Evolutionary conservation across 169 alveolate species (phyloP), one percentile per base, ranked within the genome.

Genomic region (Plasmodium sp.): DNA sequence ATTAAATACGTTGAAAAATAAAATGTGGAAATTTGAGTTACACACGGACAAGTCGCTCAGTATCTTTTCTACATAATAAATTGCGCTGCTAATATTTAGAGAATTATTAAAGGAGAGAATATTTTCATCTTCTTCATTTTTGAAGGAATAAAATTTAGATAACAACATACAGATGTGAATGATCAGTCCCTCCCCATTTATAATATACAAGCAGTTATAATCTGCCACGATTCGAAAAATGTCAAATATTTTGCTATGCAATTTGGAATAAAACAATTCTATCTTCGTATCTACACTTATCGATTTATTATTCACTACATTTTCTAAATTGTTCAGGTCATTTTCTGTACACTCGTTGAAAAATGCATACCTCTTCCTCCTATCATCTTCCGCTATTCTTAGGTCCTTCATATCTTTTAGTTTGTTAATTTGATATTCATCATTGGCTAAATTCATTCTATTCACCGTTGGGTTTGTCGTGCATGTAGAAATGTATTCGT

Each of bases 1-100:
- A 48, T 88, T 94, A 83, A 95, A 96, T 12, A 95, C 84, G 67
- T 95, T 96, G 85, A 95, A 96, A 84, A 96, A 96, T 81, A 96
- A 95, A 9, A 96, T 81, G 72, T 92, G 95, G 22, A 95, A 90
- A 31, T 95, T 93, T 5, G 94, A 79, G 58, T 88, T 88, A 88
- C 94, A 88, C 43, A 5, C 18, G n/a, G 91, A 79, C 14, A 88
- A 48, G 62, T 88, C 94, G 51, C 75, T 79, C 79, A 88, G 72
- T 39, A 88, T 80, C 33, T 88, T 88, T 62, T 88, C 94, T n/a
- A 88, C 73, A 27, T 80, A 88, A 80, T 88, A 88, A 16, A 88
- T 81, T 79, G 82, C 83, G 82, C 94, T 88, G 72, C 86, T 80
- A 79, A 88, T 80, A 88, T 88, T 88, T 67, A 88, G 83, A 27